These are phyloP conservation scores for Eucalyptus erythrocorys DNA, from an alignment of 345 rosid species.

Conservation along the genomic window DNA sequence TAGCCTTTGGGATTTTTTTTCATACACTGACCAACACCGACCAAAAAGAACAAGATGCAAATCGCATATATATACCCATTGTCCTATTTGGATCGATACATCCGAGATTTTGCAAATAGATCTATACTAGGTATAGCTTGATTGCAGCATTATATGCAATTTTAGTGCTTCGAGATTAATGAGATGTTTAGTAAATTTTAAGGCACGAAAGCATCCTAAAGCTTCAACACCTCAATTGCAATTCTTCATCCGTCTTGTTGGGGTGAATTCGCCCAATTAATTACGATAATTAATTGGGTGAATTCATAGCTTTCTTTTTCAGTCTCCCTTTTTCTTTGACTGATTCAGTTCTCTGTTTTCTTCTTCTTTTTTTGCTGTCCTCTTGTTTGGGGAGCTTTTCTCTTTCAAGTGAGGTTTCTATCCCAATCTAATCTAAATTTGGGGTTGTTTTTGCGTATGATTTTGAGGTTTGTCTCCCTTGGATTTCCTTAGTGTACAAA, in stretches of 20 bases:
- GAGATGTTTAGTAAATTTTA: not conserved
- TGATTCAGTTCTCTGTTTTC: too few relatives aligned
- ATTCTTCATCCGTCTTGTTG: not conserved
- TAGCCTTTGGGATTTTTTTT: not conserved
- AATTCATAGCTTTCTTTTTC: too few relatives aligned
- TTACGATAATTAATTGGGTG: too few relatives aligned
- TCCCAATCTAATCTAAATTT: too few relatives aligned
- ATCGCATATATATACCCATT: not conserved
- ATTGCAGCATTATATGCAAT: not conserved
- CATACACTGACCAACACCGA: not conserved
- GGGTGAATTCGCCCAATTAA: not conserved
- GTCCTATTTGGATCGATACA: not conserved
- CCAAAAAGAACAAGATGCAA: not conserved
- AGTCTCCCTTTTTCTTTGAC: too few relatives aligned
- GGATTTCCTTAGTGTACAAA: too few relatives aligned
- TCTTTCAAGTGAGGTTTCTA: too few relatives aligned
- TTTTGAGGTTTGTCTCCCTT: too few relatives aligned
- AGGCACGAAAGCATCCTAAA: not conserved
- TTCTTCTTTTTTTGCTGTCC: too few relatives aligned
- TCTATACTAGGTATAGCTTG: not conserved
- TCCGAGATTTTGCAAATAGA: not conserved
- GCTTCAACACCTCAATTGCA: not conserved
- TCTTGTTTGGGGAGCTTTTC: too few relatives aligned
- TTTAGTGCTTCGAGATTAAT: not conserved
- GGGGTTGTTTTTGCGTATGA: too few relatives aligned